These are phyloP conservation scores for Pseudocercospora macadamiae DNA, from an alignment of 2,329 filamentous ascomycete genomes.

Conservation along the genomic window DNA sequence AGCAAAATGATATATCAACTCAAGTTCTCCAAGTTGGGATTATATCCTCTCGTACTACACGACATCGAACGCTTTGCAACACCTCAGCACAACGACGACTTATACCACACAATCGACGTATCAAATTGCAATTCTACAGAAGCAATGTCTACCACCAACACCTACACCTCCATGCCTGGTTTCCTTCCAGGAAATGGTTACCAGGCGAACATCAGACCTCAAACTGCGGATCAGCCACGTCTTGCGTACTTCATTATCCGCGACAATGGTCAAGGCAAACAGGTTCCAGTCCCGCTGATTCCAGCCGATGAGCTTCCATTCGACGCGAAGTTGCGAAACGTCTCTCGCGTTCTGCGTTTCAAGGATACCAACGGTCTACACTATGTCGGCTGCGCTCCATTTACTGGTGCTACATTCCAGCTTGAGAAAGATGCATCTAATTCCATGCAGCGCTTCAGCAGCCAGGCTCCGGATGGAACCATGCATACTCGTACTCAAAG, in stretches of 20 bases:
- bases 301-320: slow-evolving; percentile 49
- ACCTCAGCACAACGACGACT: not conserved
- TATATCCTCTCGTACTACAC: slow-evolving; percentile 7
- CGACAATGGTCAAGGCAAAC: too few relatives aligned
- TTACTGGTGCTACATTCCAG: slow-evolving; percentile 30
- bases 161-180: slow-evolving; percentile 13
- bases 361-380: slow-evolving; percentile 36
- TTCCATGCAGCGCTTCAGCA: slow-evolving; percentile 22
- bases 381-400: slow-evolving; percentile 34
- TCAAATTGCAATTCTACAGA: not conserved
- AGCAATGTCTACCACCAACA: slow-evolving; percentile 8
- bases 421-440: slow-evolving; percentile 23
- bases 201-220: slow-evolving; percentile 11
- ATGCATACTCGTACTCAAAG: slow-evolving; percentile 24
- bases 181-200: slow-evolving; percentile 9
- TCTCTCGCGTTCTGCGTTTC: slow-evolving; percentile 41
- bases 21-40: not conserved
- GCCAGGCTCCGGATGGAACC: slow-evolving; percentile 20
- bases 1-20: slow-evolving; percentile 1
- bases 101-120: slow-evolving; percentile 3
- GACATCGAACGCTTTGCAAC: not conserved
- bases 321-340: slow-evolving; percentile 41
- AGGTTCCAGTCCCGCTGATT: slow-evolving; percentile 44
- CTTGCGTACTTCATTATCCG: slow-evolving; percentile 45
- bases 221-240: slow-evolving; percentile 19